Percentiles rank a stretch among this genome's conserved stretches.
Conservation (phyloP, 2,329 filamentous ascomycete species). For the Geosmithia flava region DNA sequence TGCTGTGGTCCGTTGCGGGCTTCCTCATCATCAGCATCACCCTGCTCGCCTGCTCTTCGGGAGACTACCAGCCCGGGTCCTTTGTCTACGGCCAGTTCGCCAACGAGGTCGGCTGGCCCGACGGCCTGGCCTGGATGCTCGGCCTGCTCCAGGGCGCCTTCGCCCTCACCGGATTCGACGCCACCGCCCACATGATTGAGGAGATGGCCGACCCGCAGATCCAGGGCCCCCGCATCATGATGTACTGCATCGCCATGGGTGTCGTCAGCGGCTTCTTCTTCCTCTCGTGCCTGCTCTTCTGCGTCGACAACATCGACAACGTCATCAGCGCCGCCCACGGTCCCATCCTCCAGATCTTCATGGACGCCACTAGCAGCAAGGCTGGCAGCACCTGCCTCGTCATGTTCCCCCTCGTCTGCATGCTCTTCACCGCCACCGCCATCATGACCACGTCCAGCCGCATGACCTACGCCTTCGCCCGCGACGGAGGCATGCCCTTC, state of each 20-base stretch:
- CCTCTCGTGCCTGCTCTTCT: slow-evolving; percentile 50
- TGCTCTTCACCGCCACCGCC: slow-evolving; percentile 49
- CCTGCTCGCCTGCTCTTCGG: slow-evolving; percentile 38
- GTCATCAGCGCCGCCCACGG: slow-evolving; percentile 44
- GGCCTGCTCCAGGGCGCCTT: slow-evolving; percentile 27
- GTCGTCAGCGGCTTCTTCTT: slow-evolving; percentile 51
- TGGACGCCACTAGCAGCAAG: slow-evolving; percentile 47
- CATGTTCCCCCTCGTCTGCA: slow-evolving; percentile 54
- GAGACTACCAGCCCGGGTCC: slow-evolving; percentile 16
- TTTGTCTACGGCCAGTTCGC: slow-evolving; percentile 30
- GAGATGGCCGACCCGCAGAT: slow-evolving; percentile 28
- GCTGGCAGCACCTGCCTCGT: slow-evolving; percentile 51
- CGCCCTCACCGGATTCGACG: slow-evolving; percentile 29
- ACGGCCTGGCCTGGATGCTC: slow-evolving; percentile 33
- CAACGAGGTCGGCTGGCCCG: slow-evolving; percentile 31
- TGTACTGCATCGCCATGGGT: slow-evolving; percentile 49
- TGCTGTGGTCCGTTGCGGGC: slow-evolving; percentile 27
- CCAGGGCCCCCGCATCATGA: slow-evolving; percentile 27
- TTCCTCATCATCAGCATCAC: slow-evolving; percentile 30
- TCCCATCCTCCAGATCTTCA: slow-evolving; percentile 49
- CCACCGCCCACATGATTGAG: slow-evolving; percentile 30
- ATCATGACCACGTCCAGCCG: slow-evolving; percentile 55
- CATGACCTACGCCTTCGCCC: slow-evolving; percentile 54
- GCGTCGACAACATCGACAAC: slow-evolving; percentile 41
- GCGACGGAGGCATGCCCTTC: slow-evolving; percentile 53